Percentiles rank a stretch among this genome's conserved stretches.
Conservation (phyloP, 1,284 basidiomycete species). For the Stygiomarasmius scandens region DNA sequence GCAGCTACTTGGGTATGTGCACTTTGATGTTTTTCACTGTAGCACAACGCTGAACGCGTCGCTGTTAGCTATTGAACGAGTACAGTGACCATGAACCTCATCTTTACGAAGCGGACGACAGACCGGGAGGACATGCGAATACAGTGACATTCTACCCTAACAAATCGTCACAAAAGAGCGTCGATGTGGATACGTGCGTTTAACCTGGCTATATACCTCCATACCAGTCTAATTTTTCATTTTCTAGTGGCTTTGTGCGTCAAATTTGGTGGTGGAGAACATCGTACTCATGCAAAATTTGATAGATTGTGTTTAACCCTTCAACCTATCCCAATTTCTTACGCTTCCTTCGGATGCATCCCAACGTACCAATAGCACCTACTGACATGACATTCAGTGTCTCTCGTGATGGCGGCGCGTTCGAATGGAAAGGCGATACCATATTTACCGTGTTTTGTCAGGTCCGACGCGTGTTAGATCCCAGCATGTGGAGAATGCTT, state of each 20-base stretch:
- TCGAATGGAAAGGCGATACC: slow-evolving; percentile 78
- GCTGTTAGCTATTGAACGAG: slow-evolving; percentile 57
- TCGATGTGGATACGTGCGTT: slow-evolving; percentile 72
- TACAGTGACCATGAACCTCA: slow-evolving; percentile 80
- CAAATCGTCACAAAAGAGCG: slow-evolving; percentile 36
- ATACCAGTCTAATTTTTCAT: slow-evolving; percentile 7
- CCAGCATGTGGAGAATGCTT: slow-evolving; percentile 73
- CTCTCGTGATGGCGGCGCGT: slow-evolving; percentile 65
- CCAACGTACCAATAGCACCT: slow-evolving; percentile 52
- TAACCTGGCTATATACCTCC: neutral
- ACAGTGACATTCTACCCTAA: slow-evolving; percentile 62
- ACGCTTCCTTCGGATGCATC: slow-evolving; percentile 62
- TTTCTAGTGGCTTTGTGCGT: slow-evolving; percentile 55
- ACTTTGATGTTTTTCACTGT: neutral
- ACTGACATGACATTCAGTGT: slow-evolving; percentile 84
- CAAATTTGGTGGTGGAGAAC: neutral
- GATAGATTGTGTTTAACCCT: slow-evolving; percentile 77
- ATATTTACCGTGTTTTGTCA: slow-evolving; percentile 70
- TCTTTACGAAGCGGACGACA: slow-evolving; percentile 71
- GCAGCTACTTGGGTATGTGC: slow-evolving; percentile 73
- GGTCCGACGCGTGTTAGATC: slow-evolving; percentile 60
- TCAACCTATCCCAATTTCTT: slow-evolving; percentile 84
- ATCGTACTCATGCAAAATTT: slow-evolving; percentile 1
- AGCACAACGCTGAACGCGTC: neutral
- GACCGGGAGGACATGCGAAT: slow-evolving; percentile 81